Evolutionary conservation across 371 early-diverging fungal species (phyloP).

Genomic region (Capillidium rhysosporum): DNA sequence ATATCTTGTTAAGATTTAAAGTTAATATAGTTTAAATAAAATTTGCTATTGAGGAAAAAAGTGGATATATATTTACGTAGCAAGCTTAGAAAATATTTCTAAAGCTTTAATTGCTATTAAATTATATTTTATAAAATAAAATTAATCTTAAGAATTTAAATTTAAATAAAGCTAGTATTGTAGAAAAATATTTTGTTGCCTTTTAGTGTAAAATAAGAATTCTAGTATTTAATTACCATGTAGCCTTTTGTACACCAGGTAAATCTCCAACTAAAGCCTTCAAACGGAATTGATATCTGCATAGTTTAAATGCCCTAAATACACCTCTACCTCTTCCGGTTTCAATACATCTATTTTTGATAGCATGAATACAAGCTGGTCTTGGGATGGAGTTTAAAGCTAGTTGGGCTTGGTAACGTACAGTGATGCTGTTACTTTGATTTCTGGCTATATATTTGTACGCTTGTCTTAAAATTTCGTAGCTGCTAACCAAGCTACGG

Average conservation of each 20-base stretch:
- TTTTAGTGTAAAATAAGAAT: too few relatives aligned
- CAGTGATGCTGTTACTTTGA: conserved; percentile 46
- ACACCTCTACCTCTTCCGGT: conserved; percentile 73
- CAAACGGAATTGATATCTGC: conserved; percentile 62
- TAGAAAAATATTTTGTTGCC: too few relatives aligned
- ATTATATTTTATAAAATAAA: too few relatives aligned
- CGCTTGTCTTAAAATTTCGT: conserved; percentile 54
- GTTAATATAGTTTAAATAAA: too few relatives aligned
- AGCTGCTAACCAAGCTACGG: conserved; percentile 40
- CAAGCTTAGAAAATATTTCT: too few relatives aligned
- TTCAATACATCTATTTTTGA: conserved; percentile 58
- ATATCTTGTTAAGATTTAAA: too few relatives aligned
- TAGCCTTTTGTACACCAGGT: conserved; percentile 63
- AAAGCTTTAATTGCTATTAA: too few relatives aligned
- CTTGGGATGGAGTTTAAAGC: conserved; percentile 53
- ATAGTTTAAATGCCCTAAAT: conserved; percentile 54
- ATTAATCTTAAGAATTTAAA: too few relatives aligned
- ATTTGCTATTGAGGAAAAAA: too few relatives aligned
- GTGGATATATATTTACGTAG: too few relatives aligned
- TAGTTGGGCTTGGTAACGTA: conserved; percentile 66
- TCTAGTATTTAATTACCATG: conserved; percentile 32
- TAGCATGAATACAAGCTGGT: conserved; percentile 37
- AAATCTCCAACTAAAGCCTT: conserved; percentile 64
- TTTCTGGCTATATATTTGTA: conserved; percentile 64
- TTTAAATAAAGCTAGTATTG: too few relatives aligned